A percentile compares a stretch with the other conserved stretches of the same genome.
These are phyloP conservation scores for Cutaneotrichosporon sp. DNA, from an alignment of 1,284 basidiomycete genomes.

Conservation along the genomic window DNA sequence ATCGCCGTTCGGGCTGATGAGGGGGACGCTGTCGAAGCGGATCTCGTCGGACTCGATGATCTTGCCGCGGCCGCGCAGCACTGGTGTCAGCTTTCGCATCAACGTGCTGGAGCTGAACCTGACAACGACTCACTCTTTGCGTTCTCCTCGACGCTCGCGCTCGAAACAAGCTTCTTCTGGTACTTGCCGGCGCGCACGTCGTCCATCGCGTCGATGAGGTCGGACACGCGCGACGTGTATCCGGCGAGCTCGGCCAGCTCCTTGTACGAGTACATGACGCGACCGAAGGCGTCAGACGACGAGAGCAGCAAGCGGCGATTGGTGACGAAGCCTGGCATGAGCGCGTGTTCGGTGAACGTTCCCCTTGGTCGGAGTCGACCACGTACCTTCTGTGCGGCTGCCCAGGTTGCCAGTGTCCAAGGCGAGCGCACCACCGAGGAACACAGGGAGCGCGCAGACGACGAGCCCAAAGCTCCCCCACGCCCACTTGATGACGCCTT, in stretches of 20 bases:
- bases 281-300: constrained; percentile 61
- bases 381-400: constrained; percentile 76
- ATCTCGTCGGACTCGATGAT: constrained; percentile 80
- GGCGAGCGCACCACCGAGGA: constrained; percentile 79
- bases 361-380: not conserved
- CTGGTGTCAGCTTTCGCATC: constrained; percentile 59
- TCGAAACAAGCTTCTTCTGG: constrained; percentile 82
- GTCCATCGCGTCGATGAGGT: constrained; percentile 87
- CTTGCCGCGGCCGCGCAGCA: constrained; percentile 75
- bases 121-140: constrained; percentile 63
- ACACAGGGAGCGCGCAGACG: constrained; percentile 92
- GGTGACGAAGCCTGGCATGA: constrained; percentile 76
- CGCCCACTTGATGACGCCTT: constrained; percentile 95
- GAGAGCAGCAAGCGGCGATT: constrained; percentile 83
- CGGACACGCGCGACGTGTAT: constrained; percentile 88
- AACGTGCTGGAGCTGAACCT: too few species aligned
- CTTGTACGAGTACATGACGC: constrained; percentile 91
- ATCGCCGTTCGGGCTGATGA: constrained; percentile 95
- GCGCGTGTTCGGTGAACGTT: not conserved
- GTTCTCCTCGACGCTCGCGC: constrained; percentile 74
- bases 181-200: constrained; percentile 83
- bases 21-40: constrained; percentile 87
- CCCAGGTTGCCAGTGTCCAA: constrained; percentile 69
- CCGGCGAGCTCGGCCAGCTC: constrained; percentile 94
- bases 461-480: constrained; percentile 95